Conservation (phyloP, 805 yeast species). For the Soucietia sequanensis region DNA sequence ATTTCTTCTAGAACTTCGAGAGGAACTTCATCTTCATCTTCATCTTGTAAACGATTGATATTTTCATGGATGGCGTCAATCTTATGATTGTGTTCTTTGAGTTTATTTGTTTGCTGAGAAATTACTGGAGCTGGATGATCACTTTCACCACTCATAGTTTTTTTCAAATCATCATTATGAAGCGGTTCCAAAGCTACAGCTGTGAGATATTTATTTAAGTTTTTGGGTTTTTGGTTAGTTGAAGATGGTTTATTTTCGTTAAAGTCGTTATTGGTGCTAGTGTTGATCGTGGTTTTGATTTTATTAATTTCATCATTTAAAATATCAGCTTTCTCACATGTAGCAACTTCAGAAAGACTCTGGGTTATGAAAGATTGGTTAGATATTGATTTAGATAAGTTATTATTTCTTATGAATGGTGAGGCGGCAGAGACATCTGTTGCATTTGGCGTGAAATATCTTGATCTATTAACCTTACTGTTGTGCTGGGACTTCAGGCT, state of each 20-base stretch:
- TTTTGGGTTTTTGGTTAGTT: not conserved
- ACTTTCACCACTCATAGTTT: constrained; percentile 4
- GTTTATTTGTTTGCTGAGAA: no score
- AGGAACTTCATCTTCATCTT: constrained; percentile 48
- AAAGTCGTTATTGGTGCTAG: no score
- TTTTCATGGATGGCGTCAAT: not conserved
- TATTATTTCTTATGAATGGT: constrained; percentile 16
- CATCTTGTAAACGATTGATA: constrained; percentile 7
- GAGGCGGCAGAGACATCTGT: constrained; percentile 4
- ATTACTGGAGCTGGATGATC: not conserved
- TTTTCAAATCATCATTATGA: not conserved
- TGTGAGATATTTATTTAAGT: not conserved
- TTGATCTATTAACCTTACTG: not conserved
- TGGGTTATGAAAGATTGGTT: not conserved
- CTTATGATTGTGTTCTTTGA: no score
- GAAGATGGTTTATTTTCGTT: not conserved
- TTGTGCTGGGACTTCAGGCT: constrained; percentile 2
- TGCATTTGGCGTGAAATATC: constrained; percentile 1
- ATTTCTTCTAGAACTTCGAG: constrained; percentile 58
- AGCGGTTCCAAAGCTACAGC: not conserved
- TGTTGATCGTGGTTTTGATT: no score
- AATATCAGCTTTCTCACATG: not conserved
- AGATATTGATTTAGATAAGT: constrained; percentile 11
- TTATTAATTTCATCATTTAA: not conserved
- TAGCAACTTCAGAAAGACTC: not conserved